A percentile compares a stretch with the other conserved stretches of the same genome.
These are phyloP conservation scores for Suillus subluteus DNA, from an alignment of 768 basidiomycete species.

Conservation along the genomic window DNA sequence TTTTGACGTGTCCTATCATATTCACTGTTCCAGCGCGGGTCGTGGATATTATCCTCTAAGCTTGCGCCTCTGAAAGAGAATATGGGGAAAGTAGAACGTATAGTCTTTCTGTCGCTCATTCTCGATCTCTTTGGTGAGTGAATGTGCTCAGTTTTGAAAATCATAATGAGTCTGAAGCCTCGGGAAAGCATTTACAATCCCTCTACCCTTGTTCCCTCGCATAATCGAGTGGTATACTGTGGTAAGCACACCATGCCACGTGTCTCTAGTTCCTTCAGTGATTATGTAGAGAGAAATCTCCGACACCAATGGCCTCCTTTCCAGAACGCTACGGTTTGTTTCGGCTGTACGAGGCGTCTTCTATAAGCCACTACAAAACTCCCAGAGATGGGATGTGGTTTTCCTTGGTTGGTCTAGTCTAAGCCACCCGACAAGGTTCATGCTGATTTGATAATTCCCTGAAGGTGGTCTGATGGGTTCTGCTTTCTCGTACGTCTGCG, in stretches of 20 bases:
- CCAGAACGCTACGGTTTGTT: slow-evolving; percentile 68
- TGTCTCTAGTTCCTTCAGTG: not conserved
- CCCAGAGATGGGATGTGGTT: slow-evolving; percentile 90
- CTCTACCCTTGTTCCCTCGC: slow-evolving; percentile 97
- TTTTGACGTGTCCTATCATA: not conserved
- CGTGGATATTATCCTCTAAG: not conserved
- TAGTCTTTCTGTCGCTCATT: slow-evolving; percentile 90
- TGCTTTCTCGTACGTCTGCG: slow-evolving; percentile 75
- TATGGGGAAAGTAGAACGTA: slow-evolving; percentile 73
- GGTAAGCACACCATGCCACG: slow-evolving; percentile 43
- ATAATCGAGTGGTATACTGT: slow-evolving; percentile 90
- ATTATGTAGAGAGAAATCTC: slow-evolving; percentile 66
- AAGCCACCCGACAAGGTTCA: not conserved
- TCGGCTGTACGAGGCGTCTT: slow-evolving; percentile 68
- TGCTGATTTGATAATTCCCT: slow-evolving; percentile 7
- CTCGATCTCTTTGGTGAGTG: slow-evolving; percentile 79
- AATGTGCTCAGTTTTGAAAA: not conserved
- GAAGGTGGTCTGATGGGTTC: slow-evolving; percentile 91
- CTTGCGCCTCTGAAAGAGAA: slow-evolving; percentile 3
- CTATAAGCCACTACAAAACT: slow-evolving; percentile 60
- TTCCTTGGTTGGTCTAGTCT: slow-evolving; percentile 66
- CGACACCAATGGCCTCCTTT: slow-evolving; percentile 71
- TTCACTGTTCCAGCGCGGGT: not conserved
- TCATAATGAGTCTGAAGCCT: slow-evolving; percentile 18
- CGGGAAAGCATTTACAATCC: slow-evolving; percentile 85